A percentile compares a stretch with the other conserved stretches of the same genome.
phyloP scores from a whole-genome alignment of 352 stramenopile species.

The Pythium monospermum region DNA sequence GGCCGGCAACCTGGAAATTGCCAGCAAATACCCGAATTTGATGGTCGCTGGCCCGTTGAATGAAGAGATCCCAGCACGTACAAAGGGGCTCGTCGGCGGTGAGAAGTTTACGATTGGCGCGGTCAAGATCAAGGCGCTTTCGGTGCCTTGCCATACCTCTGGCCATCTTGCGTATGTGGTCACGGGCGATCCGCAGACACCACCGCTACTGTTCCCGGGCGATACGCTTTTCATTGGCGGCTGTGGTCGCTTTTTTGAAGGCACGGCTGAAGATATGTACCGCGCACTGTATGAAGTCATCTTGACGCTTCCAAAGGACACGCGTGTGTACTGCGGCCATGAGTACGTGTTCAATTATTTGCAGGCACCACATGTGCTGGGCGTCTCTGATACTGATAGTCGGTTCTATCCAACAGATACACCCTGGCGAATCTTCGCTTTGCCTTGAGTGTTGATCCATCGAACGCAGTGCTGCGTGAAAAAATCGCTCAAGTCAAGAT shows the following conservation, averaged over 20 bases:
- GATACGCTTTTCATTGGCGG: conserved; percentile 87
- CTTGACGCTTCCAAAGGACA: conserved; percentile 79
- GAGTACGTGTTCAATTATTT: conserved; percentile 38
- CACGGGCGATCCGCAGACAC: conserved; percentile 66
- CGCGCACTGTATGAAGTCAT: conserved; percentile 84
- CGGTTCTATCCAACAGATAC: too few relatives aligned
- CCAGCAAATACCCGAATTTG: conserved; percentile 49
- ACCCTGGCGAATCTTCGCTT: conserved; percentile 92
- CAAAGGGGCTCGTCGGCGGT: conserved; percentile 51
- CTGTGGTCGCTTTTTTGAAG: conserved; percentile 87
- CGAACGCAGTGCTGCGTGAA: conserved; percentile 80
- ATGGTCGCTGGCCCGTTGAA: conserved; percentile 65
- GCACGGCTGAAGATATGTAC: conserved; percentile 87
- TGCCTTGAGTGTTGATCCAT: conserved; percentile 90
- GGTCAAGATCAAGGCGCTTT: conserved; percentile 64
- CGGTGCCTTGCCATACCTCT: conserved; percentile 82
- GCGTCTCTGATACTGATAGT: too few relatives aligned
- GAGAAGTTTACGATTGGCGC: conserved; percentile 82
- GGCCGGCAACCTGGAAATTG: conserved; percentile 71
- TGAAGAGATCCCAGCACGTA: conserved; percentile 78
- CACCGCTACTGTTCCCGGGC: conserved; percentile 78
- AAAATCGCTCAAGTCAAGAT: conserved; percentile 84
- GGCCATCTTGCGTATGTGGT: conserved; percentile 85
- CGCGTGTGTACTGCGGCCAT: conserved; percentile 86
- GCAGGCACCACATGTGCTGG: too few relatives aligned